Conservation (phyloP, 1,139 yeast species). For the Blastobotrys ciferrii region DNA sequence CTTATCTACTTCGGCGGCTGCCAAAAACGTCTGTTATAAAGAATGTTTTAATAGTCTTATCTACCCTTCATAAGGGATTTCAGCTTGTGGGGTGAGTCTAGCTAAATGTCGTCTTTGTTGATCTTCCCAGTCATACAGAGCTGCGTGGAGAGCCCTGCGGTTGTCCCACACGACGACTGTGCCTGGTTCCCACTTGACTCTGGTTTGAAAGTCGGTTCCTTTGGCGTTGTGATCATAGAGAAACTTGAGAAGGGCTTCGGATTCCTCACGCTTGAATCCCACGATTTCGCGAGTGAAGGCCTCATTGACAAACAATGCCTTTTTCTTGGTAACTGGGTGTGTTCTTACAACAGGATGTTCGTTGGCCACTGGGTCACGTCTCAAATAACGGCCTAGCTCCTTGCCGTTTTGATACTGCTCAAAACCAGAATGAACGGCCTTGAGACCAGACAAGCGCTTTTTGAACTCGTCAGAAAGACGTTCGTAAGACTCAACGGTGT, state of each 20-base stretch:
- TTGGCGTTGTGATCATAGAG: slow-evolving; percentile 48
- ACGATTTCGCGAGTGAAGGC: slow-evolving; percentile 56
- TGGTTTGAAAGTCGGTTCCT: slow-evolving; percentile 53
- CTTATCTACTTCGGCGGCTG: too few relatives aligned
- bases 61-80: slow-evolving; percentile 7
- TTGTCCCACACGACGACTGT: slow-evolving; percentile 68
- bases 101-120: slow-evolving; percentile 8
- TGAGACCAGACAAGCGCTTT: slow-evolving; percentile 48
- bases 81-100: slow-evolving; percentile 9
- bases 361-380: slow-evolving; percentile 50
- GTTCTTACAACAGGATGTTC: slow-evolving; percentile 56
- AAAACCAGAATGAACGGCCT: slow-evolving; percentile 52
- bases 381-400: slow-evolving; percentile 47
- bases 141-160: slow-evolving; percentile 48
- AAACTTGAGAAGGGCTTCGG: slow-evolving; percentile 50
- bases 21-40: too few relatives aligned
- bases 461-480: slow-evolving; percentile 55
- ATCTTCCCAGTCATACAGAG: slow-evolving; percentile 9
- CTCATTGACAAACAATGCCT: slow-evolving; percentile 51
- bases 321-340: slow-evolving; percentile 57
- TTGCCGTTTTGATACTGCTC: slow-evolving; percentile 49
- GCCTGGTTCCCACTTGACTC: slow-evolving; percentile 58
- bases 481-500: slow-evolving; percentile 56
- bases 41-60: too few relatives aligned
- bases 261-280: slow-evolving; percentile 57